Conservation (phyloP, 2,329 filamentous ascomycete species). For the Blastomyces parvus region DNA sequence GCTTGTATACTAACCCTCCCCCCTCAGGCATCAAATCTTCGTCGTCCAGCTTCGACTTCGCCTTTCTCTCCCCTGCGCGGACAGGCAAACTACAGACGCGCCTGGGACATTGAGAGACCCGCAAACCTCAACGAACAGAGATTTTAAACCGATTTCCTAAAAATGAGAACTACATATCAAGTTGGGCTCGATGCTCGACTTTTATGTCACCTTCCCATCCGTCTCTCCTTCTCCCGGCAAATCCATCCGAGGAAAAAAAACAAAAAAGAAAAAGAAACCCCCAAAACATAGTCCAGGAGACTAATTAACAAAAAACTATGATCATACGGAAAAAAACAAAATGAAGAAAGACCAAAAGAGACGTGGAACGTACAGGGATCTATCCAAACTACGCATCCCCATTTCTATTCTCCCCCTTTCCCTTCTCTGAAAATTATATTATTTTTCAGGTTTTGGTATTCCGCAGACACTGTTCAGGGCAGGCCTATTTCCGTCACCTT, state of each 20-base stretch:
- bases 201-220: background rate
- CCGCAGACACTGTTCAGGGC: slow-evolving; percentile 5
- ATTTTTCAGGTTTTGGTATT: slow-evolving; percentile 2
- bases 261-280: too few species aligned
- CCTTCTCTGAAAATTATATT: background rate
- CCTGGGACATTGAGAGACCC: slow-evolving; percentile 10
- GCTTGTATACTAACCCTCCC: slow-evolving; percentile 11
- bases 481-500: slow-evolving; percentile 1
- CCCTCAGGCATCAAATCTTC: slow-evolving; percentile 29
- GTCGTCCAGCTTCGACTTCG: slow-evolving; percentile 30
- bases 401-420: background rate
- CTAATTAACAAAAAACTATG: background rate
- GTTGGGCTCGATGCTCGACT: background rate
- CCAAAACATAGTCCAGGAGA: slow-evolving; percentile 5
- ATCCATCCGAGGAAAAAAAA: background rate
- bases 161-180: background rate
- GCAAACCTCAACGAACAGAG: background rate
- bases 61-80: slow-evolving; percentile 26
- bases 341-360: background rate
- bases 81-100: slow-evolving; percentile 14
- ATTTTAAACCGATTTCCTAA: background rate
- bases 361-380: slow-evolving; percentile 1
- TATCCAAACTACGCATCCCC: too few species aligned
- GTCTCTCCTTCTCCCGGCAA: background rate
- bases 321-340: background rate